Conservation (phyloP, 768 basidiomycete genomes). For the Naganishia antarctica region DNA sequence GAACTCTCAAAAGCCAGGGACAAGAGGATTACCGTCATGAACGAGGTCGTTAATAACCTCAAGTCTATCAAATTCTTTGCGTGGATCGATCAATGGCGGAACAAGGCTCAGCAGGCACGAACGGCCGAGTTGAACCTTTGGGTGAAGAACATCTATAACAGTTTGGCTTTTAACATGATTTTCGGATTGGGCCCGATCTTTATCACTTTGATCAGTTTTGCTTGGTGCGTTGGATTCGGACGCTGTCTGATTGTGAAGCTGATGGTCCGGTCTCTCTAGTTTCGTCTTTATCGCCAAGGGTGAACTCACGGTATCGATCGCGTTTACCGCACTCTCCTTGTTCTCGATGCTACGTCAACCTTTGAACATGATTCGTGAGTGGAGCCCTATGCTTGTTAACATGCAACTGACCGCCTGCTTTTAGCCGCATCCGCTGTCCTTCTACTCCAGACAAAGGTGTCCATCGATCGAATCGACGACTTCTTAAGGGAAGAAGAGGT, state of each 20-base stretch:
- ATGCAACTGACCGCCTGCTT: background rate
- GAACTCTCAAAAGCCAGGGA: conserved; percentile 55
- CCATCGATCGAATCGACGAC: conserved; percentile 63
- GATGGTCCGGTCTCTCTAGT: conserved; percentile 57
- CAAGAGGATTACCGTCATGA: conserved; percentile 70
- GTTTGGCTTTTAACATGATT: conserved; percentile 18
- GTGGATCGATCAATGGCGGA: conserved; percentile 24
- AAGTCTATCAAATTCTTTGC: conserved; percentile 32
- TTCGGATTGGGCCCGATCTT: conserved; percentile 16
- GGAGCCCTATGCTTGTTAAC: background rate
- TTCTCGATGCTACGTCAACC: conserved; percentile 66
- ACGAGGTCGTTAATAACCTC: conserved; percentile 61
- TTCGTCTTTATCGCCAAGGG: conserved; percentile 66
- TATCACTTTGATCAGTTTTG: conserved; percentile 22
- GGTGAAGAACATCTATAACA: conserved; percentile 23
- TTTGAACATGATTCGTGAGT: conserved; percentile 40
- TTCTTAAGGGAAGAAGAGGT: conserved; percentile 71
- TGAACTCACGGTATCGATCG: conserved; percentile 68
- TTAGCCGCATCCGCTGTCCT: conserved; percentile 63
- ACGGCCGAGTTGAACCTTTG: conserved; percentile 22
- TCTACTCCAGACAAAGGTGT: conserved; percentile 64
- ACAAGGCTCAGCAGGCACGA: conserved; percentile 23
- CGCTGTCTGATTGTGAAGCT: too few relatives aligned
- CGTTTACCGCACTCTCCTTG: conserved; percentile 81
- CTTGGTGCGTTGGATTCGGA: conserved; percentile 6